Conservation (phyloP, 176 grass and related monocot genomes). For the Raddia guianensis region DNA sequence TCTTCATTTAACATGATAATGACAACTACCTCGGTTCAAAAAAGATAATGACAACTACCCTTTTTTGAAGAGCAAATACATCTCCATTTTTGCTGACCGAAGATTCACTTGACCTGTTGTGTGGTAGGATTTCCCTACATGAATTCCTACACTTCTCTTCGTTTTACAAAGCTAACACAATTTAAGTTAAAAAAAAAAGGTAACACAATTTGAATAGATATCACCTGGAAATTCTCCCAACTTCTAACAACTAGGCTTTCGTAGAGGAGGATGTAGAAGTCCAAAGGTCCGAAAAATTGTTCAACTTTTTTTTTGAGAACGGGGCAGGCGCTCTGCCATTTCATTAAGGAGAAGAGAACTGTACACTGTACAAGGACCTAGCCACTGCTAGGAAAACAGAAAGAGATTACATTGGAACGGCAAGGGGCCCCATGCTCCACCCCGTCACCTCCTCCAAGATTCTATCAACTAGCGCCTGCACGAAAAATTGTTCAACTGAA, state of each 20-base stretch:
- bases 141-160: conserved; percentile 2
- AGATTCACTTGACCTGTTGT: not conserved
- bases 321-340: too few species aligned
- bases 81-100: not conserved
- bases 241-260: not conserved
- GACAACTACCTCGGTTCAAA: too few species aligned
- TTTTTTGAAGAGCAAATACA: conserved; percentile 24
- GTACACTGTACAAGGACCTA: too few species aligned
- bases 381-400: too few species aligned
- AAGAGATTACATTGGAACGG: too few species aligned
- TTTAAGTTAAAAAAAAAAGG: not conserved
- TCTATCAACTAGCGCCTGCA: too few species aligned
- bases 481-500: not conserved
- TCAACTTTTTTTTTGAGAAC: too few species aligned
- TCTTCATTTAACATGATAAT: too few species aligned
- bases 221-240: not conserved
- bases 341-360: too few species aligned
- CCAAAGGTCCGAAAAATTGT: not conserved
- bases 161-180: too few species aligned
- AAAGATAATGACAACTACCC: not conserved
- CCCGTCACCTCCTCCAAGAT: too few species aligned
- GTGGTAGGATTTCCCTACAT: not conserved
- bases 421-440: too few species aligned
- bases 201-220: not conserved
- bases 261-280: not conserved